Evolutionary conservation across 2,329 filamentous ascomycete species (phyloP), one percentile per base, ranked within the genome.

Genomic region (Fusarium floridanum): DNA sequence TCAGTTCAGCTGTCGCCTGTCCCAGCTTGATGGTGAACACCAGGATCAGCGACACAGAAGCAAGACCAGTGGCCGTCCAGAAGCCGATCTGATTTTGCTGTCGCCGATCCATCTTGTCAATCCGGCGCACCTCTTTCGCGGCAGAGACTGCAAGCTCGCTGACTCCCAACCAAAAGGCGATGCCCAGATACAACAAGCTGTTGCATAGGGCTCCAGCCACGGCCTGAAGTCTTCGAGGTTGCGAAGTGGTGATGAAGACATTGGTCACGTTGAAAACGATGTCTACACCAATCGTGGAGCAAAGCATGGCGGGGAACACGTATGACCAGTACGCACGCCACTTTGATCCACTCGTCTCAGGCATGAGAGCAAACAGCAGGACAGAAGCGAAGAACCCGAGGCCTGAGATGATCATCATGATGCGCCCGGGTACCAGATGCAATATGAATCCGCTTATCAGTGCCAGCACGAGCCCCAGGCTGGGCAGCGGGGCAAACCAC

Each of bases 241-340:
- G 85, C 17, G 88, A 89, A 0, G 92, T 95, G 0, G 93, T 95
- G 80, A 94, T 92, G 82, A 93, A 95, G 72, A 95, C 88, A 78
- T 93, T 95, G n/a, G 91, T 89, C 3, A 95, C 88, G 78, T 92
- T 94, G 84, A 92, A 95, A 16, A 90, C 91, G 68, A 95, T 90
- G 79, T 95, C 93, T 69, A 95, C 91, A 16, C 92, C 92, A 48
- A 95, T 86, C 0, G 93, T 95, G 16, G 87, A 89, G 74, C 90
- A 89, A 8, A 92, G 80, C 91, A 93, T 92, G 56, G 89, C 84
- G 0, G 93, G 91, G 80, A 95, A 94, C 24, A 94, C 86, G 79
- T 88, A 95, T 0, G 91, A 88, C 93, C 93, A 95, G 85, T 93
- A 93, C 60, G 80, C 64, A 67, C 76, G 79, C 61, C 55, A 66